Evolutionary conservation across 1,139 yeast genomes (phyloP).

Genomic region (Scheffersomyces titani): DNA sequence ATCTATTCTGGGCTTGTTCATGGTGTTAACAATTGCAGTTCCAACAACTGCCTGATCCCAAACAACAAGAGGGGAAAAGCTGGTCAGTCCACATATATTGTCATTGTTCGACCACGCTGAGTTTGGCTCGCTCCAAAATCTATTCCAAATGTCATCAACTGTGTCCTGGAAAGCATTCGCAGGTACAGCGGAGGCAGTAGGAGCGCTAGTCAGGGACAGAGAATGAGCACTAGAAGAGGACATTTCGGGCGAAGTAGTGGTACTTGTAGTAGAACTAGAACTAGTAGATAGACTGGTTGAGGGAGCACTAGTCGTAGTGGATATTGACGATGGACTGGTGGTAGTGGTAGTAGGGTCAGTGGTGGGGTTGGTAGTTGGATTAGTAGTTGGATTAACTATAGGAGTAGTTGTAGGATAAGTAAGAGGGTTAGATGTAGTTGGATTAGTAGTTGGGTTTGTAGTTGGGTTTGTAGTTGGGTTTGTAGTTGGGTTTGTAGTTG

Average conservation of each 20-base stretch:
- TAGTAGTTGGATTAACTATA: slow-evolving; percentile 17
- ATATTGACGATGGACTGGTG: not conserved
- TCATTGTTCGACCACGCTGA: slow-evolving; percentile 19
- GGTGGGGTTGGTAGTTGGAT: slow-evolving; percentile 19
- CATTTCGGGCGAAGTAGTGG: not conserved
- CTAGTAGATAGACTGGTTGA: not conserved
- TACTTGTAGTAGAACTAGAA: not conserved
- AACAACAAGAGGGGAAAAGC: slow-evolving; percentile 4
- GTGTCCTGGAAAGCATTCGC: slow-evolving; percentile 10
- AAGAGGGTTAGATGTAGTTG: not conserved
- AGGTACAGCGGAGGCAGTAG: slow-evolving; percentile 4
- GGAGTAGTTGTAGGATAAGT: not conserved
- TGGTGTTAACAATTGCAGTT: slow-evolving; percentile 7
- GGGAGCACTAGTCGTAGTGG: not conserved
- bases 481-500: not conserved
- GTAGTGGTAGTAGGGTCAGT: slow-evolving; percentile 13
- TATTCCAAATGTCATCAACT: slow-evolving; percentile 13
- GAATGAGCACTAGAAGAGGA: not conserved
- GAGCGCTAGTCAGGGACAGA: not conserved
- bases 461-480: not conserved
- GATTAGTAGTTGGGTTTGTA: not conserved
- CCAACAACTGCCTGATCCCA: slow-evolving; percentile 15
- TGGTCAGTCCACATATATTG: slow-evolving; percentile 9
- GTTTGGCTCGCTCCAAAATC: slow-evolving; percentile 17
- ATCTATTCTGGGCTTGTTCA: slow-evolving; percentile 3